Percentiles rank a stretch among this genome's conserved stretches.
Evolutionary conservation across 139 green algal genomes (phyloP).

Genomic region (Edaphochlamys debaryana): DNA sequence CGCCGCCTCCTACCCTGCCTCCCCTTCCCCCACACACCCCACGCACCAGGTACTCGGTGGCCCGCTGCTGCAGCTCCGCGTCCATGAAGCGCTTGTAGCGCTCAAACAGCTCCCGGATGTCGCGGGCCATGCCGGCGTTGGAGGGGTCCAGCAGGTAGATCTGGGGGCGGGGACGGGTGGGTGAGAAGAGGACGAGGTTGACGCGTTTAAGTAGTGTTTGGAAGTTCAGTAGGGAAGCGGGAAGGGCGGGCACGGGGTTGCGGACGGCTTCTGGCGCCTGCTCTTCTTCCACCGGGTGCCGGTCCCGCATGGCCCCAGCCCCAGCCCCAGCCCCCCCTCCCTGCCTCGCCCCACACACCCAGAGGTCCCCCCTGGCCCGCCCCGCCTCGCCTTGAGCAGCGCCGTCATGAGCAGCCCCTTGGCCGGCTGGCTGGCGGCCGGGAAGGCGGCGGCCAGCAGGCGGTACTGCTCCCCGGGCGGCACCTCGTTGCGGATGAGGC

Average conservation of each 20-base stretch:
- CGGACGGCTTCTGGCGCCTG: no score
- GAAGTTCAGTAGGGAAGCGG: no score
- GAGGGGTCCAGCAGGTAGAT: slow-evolving; percentile 63
- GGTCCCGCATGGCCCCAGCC: no score
- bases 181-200: no score
- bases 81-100: slow-evolving; percentile 73
- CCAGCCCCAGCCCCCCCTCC: no score
- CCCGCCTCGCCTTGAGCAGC: slow-evolving; percentile 73
- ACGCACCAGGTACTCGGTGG: slow-evolving; percentile 89
- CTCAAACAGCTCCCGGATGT: slow-evolving; percentile 75
- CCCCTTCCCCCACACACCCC: neutral
- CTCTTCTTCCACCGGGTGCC: no score
- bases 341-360: no score
- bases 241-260: no score
- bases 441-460: slow-evolving; percentile 83
- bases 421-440: slow-evolving; percentile 65
- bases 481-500: slow-evolving; percentile 63
- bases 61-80: slow-evolving; percentile 94
- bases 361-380: no score
- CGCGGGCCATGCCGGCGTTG: slow-evolving; percentile 63
- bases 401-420: slow-evolving; percentile 86
- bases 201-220: no score
- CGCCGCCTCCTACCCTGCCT: neutral
- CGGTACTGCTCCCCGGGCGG: slow-evolving; percentile 78
- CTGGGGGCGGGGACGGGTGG: no score